Base-by-base conservation (phyloP, 352 stramenopile species). In the Phytophthora megakarya region DNA sequence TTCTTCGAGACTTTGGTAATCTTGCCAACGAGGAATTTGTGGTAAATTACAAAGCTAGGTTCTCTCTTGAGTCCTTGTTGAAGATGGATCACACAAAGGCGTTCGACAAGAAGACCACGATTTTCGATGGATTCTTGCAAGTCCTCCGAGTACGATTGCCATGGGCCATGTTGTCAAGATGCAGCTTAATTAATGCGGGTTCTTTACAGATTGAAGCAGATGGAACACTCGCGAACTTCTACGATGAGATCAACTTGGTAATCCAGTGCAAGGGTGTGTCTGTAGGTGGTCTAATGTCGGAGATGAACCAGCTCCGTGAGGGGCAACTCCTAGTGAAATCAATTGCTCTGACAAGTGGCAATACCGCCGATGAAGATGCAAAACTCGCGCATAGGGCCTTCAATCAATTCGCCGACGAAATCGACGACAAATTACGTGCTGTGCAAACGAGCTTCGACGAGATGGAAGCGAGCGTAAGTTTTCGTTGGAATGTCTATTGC, bases 1-100 rank as follows among this genome's bases (percentile, higher is more conserved):
- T 66, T 22, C 51, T 76, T 40, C 68, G 65, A 11, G 63, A 76
- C 33, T 66, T 76, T 35, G 63, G 44, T 8, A 76, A 76, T 19
- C 47, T 70, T 10, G 40, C 53, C 37, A 76, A 76, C 44, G 40
- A 54, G 18, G 63, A 63, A 35, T 56, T 51, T 21, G 60, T 61
- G 3, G 26, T 8, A 21, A 65, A 61, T 37, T 66, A 64, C 42
- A 35, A 23, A 43, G 13, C 33, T 26, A 43, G 51, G 16, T 72
- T 76, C 37, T 76, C 68, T 7, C 38, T 76, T 11, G 44, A 73
- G 37, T 73, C 68, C 28, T 46, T 76, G 30, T 5, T 39, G 2
- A 65, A 35, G 12, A 53, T 76, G 40, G 48, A 32, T 8, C 39
- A 63, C 16, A 73, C 64, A 2, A 76, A 70, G 25, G 43, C 57